phyloP scores from a whole-genome alignment of 164 flowering plant species.

The Vitis rotundifolia region DNA sequence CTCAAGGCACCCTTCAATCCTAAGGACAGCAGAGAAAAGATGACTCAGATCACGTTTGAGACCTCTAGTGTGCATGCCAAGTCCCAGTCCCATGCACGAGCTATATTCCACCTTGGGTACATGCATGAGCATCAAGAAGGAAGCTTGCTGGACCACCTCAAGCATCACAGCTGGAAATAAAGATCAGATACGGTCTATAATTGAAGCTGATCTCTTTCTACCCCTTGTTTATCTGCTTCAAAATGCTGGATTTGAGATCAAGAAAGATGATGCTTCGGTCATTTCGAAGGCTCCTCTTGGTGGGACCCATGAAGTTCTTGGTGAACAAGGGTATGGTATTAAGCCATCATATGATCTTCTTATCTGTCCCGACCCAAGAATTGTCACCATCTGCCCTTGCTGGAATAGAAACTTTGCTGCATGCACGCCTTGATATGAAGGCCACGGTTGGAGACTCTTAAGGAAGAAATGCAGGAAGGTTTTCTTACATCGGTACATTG shows the following conservation, averaged over 20 bases:
- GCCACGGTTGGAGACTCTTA: too few species aligned
- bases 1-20: too few species aligned
- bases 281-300: conserved; percentile 21
- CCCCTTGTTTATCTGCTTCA: conserved; percentile 18
- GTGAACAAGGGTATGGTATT: conserved; percentile 23
- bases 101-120: too few species aligned
- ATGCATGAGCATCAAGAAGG: conserved; percentile 3
- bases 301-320: conserved; percentile 18
- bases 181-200: conserved; percentile 15
- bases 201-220: conserved; percentile 14
- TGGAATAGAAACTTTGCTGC: too few species aligned
- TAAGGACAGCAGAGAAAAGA: too few species aligned
- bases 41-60: too few species aligned
- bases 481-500: too few species aligned
- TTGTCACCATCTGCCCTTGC: conserved; percentile 6
- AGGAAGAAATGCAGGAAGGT: too few species aligned
- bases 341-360: conserved; percentile 32
- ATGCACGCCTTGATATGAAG: too few species aligned
- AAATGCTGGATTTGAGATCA: conserved; percentile 23
- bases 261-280: conserved; percentile 21
- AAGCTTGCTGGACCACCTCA: background rate
- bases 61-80: too few species aligned
- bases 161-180: conserved; percentile 4
- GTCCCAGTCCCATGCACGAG: too few species aligned
- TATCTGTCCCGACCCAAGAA: conserved; percentile 31